Evolutionary conservation across 169 alveolate genomes (phyloP).

Genomic region (Eimeria acervulina): DNA sequence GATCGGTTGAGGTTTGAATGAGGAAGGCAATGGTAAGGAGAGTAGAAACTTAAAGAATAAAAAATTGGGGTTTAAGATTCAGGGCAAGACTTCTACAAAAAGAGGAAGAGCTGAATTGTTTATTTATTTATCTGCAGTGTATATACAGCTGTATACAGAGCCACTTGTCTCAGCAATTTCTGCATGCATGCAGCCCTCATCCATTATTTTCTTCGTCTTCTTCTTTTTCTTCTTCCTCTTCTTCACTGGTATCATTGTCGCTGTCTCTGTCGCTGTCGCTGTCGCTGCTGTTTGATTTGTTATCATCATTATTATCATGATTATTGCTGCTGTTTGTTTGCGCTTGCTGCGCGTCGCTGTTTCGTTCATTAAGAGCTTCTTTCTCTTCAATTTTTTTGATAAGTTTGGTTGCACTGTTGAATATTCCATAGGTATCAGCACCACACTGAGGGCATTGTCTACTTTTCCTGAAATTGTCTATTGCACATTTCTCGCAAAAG

Average conservation of each 20-base stretch:
- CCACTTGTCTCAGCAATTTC: neutral
- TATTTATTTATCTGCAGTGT: neutral
- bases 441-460: slow-evolving; percentile 70
- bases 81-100: neutral
- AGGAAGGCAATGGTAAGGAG: neutral
- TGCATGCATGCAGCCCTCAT: neutral
- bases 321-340: neutral
- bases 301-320: neutral
- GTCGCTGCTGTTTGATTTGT: neutral
- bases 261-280: neutral
- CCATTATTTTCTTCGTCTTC: slow-evolving; percentile 30
- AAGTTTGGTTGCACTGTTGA: slow-evolving; percentile 49
- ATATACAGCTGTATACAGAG: neutral
- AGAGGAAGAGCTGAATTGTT: neutral
- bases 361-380: neutral
- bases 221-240: neutral
- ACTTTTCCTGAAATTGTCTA: slow-evolving; percentile 89
- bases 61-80: too few species aligned
- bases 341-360: too few species aligned
- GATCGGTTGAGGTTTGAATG: neutral
- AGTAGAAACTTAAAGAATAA: too few species aligned
- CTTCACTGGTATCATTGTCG: neutral
- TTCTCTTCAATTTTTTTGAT: neutral
- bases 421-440: slow-evolving; percentile 74
- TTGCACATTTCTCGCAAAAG: slow-evolving; percentile 97